These are phyloP conservation scores for Neurospora terricola DNA, from an alignment of 495 filamentous ascomycete species.

Conservation along the genomic window DNA sequence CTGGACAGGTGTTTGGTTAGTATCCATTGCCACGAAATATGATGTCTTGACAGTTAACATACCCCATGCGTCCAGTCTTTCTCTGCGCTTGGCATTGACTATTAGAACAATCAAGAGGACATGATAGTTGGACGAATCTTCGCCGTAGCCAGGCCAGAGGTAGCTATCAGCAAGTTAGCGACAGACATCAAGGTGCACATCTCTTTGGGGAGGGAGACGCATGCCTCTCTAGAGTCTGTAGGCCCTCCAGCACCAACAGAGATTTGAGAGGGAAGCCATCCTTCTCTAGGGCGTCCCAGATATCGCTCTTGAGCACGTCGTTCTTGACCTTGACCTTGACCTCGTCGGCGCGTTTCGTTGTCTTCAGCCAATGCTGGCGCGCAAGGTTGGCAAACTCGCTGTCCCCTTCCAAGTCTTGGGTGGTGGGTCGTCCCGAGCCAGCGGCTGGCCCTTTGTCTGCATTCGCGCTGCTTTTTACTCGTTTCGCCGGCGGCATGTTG, in stretches of 20 bases:
- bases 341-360: constrained; percentile 36
- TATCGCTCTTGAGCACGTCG: constrained; percentile 74
- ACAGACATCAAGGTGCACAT: background rate
- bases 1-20: constrained; percentile 19
- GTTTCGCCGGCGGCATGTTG: constrained; percentile 40
- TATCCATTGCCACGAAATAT: constrained; percentile 40
- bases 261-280: constrained; percentile 66
- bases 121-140: constrained; percentile 84
- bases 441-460: constrained; percentile 23
- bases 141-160: constrained; percentile 87
- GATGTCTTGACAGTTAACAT: constrained; percentile 17
- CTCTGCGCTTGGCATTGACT: constrained; percentile 77
- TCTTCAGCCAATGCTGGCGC: constrained; percentile 72
- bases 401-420: constrained; percentile 55
- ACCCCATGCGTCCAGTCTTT: constrained; percentile 78
- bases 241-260: constrained; percentile 74
- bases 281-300: constrained; percentile 84
- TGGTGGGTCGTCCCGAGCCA: constrained; percentile 26
- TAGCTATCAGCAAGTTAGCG: constrained; percentile 45
- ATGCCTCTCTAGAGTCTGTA: constrained; percentile 84
- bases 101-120: constrained; percentile 76
- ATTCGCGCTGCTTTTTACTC: constrained; percentile 34
- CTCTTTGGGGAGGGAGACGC: constrained; percentile 1
- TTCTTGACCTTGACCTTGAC: constrained; percentile 63
- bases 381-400: constrained; percentile 76